Evolutionary conservation across 805 yeast species (phyloP), one percentile per base, ranked within the genome.

Genomic region (Candida chauliodis): DNA sequence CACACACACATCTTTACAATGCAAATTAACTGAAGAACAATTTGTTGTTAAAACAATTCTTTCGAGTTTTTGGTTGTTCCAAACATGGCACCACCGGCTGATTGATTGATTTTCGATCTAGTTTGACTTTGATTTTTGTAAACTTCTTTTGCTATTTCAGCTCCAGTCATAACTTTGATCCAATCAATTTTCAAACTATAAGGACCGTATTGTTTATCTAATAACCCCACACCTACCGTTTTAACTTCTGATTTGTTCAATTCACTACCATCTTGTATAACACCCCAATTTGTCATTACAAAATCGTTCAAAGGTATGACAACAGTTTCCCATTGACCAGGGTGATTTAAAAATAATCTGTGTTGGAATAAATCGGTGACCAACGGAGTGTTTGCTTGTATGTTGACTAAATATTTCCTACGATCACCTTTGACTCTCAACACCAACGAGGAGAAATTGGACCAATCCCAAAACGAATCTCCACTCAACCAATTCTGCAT

Each of bases 251-350:
- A 67, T 49, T 75, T 77, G 55, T 85, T 83, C 56, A 86, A 64
- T 45, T 65, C 72, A 40, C 63, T 56, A n/a, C 71, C 72, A 42
- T 67, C 72, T 52, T 68, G 73, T 36, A 69, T 69, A 3, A 65
- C 71, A n/a, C 95, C 95, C 71, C 84, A 79, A 56, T 84, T 85
- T 16, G 95, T 87, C 59, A 86, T 70, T 36, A 87, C 89, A 59
- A 87, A 85, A 53, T 83, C 89, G 47, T 78, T 75, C 36, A 87
- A 64, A 31, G 93, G 88, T 23, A 87, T 79, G 20, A 81, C 76
- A 10, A 86, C 88, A 1, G 88, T 82, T 55, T 87, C 93, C 95
- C 95, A 86, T 44, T 78, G 69, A 2, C 88, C 86, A 4, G 86
- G 87, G 28, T 68, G 74, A 47, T 78, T 76, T 46, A 84, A 61